Evolutionary conservation across 1,284 basidiomycete genomes (phyloP), one percentile per base, ranked within the genome.

Genomic region (Fomitiporia mediterranea): DNA sequence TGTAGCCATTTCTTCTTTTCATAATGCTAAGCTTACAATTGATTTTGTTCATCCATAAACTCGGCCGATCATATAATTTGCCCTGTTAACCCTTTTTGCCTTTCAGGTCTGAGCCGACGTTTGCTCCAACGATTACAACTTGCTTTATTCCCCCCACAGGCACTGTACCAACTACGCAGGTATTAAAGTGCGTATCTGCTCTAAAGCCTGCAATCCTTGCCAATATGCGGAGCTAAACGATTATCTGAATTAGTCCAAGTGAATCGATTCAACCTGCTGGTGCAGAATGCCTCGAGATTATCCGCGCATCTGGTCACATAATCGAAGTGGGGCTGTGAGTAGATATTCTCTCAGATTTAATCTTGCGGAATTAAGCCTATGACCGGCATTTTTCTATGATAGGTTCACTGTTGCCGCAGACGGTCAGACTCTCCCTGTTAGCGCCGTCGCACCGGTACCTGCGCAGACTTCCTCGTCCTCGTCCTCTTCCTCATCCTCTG

Each of bases 241-340:
- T 39, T 17, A 34, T 19, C 11, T 28, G 11, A 6, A 5, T 19
- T 28, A 53, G 56, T 37, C 42, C 50, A 9, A 23, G 37, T 28
- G 32, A 42, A 17, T 43, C 35, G 5, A 44, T 25, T 13, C 38
- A 47, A 23, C 56, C 56, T 5, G 25, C 11, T 5, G 56, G 52
- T n/a, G 56, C 56, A 17, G 56, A 58, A 28, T 58, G 56, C 28
- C 15, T 50, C 7, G 38, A 50, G 44, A 40, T 54, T 35, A 51
- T 54, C 34, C 52, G 27, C 17, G 25, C 47, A 19, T 58, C 56
- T 38, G 56, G 52, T 11, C 30, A 21, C 5, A 38, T 27, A 13
- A 23, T 54, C 44, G 44, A 58, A 23, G 30, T 40, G 7, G 38
- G 30, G 11, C 23, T 58, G 56, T 58, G 25, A 8, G 51, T 28